Conservation (phyloP, 257 asterid genomes). For the Ilex asprella region DNA sequence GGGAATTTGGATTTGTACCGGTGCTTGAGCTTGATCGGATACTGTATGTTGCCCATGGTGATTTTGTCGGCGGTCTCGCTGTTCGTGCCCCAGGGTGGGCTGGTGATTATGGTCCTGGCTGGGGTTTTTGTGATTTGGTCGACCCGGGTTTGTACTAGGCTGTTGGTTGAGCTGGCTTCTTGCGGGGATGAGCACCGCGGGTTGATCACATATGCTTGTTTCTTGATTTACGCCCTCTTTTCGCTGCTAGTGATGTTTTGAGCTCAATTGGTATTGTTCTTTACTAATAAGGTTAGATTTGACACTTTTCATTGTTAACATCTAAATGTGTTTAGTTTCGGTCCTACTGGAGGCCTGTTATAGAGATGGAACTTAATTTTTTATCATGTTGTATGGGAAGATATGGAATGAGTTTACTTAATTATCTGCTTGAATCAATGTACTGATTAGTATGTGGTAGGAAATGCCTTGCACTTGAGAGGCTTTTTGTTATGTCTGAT, state of each 20-base stretch:
- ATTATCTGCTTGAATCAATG: no score
- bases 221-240: slow-evolving; percentile 77
- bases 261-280: not conserved
- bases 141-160: slow-evolving; percentile 79
- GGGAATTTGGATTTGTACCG: slow-evolving; percentile 83
- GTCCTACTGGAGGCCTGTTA: no score
- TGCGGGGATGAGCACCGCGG: slow-evolving; percentile 88
- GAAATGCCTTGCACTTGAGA: no score
- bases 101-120: slow-evolving; percentile 54
- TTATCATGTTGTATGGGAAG: no score
- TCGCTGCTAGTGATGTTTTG: slow-evolving; percentile 79
- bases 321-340: no score
- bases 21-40: slow-evolving; percentile 83
- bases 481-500: no score
- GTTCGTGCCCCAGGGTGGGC: slow-evolving; percentile 80
- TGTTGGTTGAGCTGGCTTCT: slow-evolving; percentile 83
- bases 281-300: no score
- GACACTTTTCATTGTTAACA: no score
- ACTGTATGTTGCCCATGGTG: slow-evolving; percentile 84
- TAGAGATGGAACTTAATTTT: no score
- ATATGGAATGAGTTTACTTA: no score
- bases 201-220: slow-evolving; percentile 73
- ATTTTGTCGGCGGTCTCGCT: slow-evolving; percentile 67
- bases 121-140: slow-evolving; percentile 79
- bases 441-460: no score